Base-by-base conservation (phyloP, 345 rosid species). In the Syzygium jambos region DNA sequence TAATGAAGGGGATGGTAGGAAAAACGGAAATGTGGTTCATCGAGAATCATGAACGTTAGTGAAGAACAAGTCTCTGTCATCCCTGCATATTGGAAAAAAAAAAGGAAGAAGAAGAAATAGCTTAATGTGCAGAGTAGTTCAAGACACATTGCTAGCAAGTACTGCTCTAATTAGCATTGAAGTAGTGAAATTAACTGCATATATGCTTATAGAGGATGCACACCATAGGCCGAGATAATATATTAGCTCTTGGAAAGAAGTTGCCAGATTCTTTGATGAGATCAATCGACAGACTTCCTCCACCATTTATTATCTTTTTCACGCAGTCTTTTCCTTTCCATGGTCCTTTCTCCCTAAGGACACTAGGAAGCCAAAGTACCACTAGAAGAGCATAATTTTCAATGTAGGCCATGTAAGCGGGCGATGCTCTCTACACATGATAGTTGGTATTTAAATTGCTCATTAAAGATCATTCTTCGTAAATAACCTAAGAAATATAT, bases 11-110 rank as follows among this genome's bases (percentile, higher is more conserved):
- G 68, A 86, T 85, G 87, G 80, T 49, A 51, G 22, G 80, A 9
- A 29, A 89, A 87, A 84, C 89, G 91, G 73, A 82, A 85, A 56
- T 88, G 85, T 78, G 95, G 94, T 86, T 93, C 94, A 88, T 88
- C 63, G 89, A 95, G 94, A 68, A 93, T 92, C 94, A 90, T 90
- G 90, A 96, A 96, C 65, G 97, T 91, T 30, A 95, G 91, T 30
- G 98, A 95, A 86, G 99, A 97, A 84, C 95, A 95, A 34, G 98
- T 91, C 91, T 97, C 97, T 59, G 98, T 96, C 99, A 97, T 93
- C 86, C 98, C 99, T 96, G 77, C 52, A 86, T 57, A 78, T 86
- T 56, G 87, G 53, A 86, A 25, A 34, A 27, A 86, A n/a, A 63
- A 54, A 23, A 78, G 23, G 85, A 88, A 52, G 51, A 61, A 82